Conservation (phyloP, 805 yeast species). For the Kodamaea nitidulidarum region DNA sequence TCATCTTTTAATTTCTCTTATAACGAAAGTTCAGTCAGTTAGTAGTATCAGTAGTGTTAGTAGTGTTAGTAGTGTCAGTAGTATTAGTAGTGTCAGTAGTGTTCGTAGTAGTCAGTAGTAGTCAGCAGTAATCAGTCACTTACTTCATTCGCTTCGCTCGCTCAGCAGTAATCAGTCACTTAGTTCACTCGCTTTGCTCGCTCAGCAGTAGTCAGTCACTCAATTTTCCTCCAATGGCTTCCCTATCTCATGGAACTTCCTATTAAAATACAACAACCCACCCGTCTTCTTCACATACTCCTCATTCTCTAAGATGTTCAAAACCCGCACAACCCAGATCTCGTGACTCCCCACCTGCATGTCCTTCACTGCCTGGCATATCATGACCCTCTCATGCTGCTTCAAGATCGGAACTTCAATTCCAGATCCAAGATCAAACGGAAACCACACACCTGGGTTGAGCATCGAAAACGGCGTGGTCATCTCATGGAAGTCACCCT, state of each 20-base stretch:
- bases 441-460: conserved; percentile 29
- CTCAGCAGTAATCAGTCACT: too few relatives aligned
- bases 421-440: conserved; percentile 15
- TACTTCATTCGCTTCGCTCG: too few relatives aligned
- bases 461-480: conserved; percentile 53
- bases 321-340: conserved; percentile 81
- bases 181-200: too few relatives aligned
- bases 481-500: conserved; percentile 40
- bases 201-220: too few relatives aligned
- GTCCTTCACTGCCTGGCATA: conserved; percentile 53
- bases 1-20: too few relatives aligned
- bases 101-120: too few relatives aligned
- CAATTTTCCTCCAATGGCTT: too few relatives aligned
- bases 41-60: too few relatives aligned
- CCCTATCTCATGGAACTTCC: conserved; percentile 51
- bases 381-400: conserved; percentile 55
- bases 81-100: too few relatives aligned
- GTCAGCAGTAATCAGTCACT: too few relatives aligned
- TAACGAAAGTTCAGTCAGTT: too few relatives aligned
- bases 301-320: conserved; percentile 43
- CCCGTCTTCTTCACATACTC: conserved; percentile 36
- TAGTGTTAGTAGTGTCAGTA: too few relatives aligned
- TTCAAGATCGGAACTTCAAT: conserved; percentile 52
- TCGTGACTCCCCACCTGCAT: conserved; percentile 79
- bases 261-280: conserved; percentile 62